phyloP scores from a whole-genome alignment of 2,329 filamentous ascomycete genomes.

The Penicillium sp. region DNA sequence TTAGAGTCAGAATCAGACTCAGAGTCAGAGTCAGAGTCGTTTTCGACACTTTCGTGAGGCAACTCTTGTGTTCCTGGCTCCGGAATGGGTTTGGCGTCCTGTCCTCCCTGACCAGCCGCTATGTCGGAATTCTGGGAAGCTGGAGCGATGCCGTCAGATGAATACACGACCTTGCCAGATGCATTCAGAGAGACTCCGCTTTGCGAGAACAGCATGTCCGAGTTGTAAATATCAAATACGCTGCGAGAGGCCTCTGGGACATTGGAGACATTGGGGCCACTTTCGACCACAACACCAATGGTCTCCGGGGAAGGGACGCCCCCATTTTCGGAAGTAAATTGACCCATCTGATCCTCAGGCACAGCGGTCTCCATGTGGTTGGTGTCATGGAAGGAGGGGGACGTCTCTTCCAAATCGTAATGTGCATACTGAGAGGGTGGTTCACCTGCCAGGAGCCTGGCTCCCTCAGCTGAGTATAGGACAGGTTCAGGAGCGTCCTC shows the following conservation, averaged over 20 bases:
- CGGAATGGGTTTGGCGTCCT: background rate
- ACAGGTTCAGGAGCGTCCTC: background rate
- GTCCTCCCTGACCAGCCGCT: background rate
- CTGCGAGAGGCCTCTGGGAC: background rate
- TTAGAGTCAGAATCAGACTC: too few species aligned
- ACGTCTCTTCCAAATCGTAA: background rate
- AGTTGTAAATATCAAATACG: conserved; percentile 1
- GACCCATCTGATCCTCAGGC: too few species aligned
- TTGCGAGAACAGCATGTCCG: background rate
- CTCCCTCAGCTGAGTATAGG: background rate
- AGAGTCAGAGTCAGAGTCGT: background rate
- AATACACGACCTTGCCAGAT: background rate
- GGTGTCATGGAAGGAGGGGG: background rate
- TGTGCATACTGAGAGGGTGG: background rate
- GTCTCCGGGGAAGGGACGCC: too few species aligned
- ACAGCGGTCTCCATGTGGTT: background rate
- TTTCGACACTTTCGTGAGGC: background rate
- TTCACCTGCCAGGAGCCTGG: background rate
- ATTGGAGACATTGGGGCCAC: background rate
- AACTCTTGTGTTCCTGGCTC: too few species aligned
- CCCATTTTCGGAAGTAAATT: too few species aligned
- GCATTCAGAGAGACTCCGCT: too few species aligned
- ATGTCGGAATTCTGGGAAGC: background rate
- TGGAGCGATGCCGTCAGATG: background rate
- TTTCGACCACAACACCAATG: background rate